These are phyloP conservation scores for Tuber magnatum DNA, from an alignment of 495 filamentous ascomycete genomes.

Conservation along the genomic window DNA sequence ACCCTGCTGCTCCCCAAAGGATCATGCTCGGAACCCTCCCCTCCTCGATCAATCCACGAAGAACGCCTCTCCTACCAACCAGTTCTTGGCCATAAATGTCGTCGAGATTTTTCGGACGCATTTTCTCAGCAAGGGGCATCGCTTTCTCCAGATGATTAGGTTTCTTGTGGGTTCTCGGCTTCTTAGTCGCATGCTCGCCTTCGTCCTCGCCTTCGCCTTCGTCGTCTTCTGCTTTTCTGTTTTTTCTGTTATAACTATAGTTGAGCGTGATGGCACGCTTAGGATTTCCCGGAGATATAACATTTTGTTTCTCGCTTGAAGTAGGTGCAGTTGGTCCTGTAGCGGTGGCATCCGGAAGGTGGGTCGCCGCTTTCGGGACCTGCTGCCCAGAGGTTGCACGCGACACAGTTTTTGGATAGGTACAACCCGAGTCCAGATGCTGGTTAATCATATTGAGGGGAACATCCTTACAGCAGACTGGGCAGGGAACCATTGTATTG, in stretches of 20 bases:
- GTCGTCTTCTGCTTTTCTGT: not conserved
- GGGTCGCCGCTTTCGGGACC: not conserved
- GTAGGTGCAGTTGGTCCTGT: not conserved
- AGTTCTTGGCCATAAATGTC: slow-evolving; percentile 88
- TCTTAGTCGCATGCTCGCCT: slow-evolving; percentile 19
- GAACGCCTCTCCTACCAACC: slow-evolving; percentile 72
- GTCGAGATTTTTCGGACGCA: slow-evolving; percentile 77
- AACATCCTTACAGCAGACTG: slow-evolving; percentile 74
- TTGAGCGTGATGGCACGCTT: not conserved
- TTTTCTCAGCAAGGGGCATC: slow-evolving; percentile 84
- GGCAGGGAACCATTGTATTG: slow-evolving; percentile 63
- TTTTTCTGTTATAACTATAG: slow-evolving; percentile 19
- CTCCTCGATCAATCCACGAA: slow-evolving; percentile 83
- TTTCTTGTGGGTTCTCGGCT: slow-evolving; percentile 47
- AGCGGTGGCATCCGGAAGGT: not conserved
- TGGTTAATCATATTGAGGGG: slow-evolving; percentile 71
- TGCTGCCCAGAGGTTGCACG: not conserved
- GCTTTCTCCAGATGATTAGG: slow-evolving; percentile 55
- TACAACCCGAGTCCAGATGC: slow-evolving; percentile 82
- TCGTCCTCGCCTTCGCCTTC: not conserved
- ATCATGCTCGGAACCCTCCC: slow-evolving; percentile 90
- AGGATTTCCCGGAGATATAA: not conserved
- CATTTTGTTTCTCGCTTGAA: not conserved
- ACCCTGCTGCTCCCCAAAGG: slow-evolving; percentile 84
- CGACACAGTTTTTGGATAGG: slow-evolving; percentile 42